Conservation (phyloP, 2,329 filamentous ascomycete genomes). For the Huntiella abstrusa region DNA sequence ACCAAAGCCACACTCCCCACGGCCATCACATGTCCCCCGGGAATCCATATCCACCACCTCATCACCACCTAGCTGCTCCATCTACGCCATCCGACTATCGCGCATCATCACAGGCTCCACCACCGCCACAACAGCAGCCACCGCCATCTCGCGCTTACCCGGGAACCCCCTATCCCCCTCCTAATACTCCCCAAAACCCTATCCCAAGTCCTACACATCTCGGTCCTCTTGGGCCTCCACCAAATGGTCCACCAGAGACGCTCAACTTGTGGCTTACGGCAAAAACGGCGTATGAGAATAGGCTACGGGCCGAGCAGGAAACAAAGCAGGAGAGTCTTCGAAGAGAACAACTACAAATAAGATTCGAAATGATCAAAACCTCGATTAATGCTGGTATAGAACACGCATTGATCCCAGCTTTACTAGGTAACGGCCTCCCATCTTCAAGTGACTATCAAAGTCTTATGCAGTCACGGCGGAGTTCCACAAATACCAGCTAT, state of each 20-base stretch:
- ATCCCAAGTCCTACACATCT: neutral
- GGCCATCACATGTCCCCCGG: no score
- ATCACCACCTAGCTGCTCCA: no score
- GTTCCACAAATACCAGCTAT: no score
- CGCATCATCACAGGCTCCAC: neutral
- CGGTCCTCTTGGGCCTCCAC: constrained; percentile 28
- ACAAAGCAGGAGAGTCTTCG: constrained; percentile 44
- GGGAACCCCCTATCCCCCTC: no score
- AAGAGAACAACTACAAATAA: constrained; percentile 53
- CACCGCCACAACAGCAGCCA: constrained; percentile 14
- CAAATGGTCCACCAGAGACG: constrained; percentile 52
- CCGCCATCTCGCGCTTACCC: constrained; percentile 11
- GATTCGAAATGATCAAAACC: constrained; percentile 52
- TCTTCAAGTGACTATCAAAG: no score
- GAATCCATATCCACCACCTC: no score
- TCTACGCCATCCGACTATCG: neutral
- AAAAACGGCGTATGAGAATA: constrained; percentile 54
- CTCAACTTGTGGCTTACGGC: constrained; percentile 55
- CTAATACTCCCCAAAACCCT: no score
- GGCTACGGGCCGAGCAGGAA: constrained; percentile 57
- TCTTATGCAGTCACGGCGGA: no score
- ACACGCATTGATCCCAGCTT: constrained; percentile 46
- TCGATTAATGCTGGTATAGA: constrained; percentile 53
- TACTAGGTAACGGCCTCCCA: no score
- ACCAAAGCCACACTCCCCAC: no score